Percentiles rank a stretch among this genome's conserved stretches.
Conservation (phyloP, 169 alveolate species). For the Eimeria necatrix region DNA sequence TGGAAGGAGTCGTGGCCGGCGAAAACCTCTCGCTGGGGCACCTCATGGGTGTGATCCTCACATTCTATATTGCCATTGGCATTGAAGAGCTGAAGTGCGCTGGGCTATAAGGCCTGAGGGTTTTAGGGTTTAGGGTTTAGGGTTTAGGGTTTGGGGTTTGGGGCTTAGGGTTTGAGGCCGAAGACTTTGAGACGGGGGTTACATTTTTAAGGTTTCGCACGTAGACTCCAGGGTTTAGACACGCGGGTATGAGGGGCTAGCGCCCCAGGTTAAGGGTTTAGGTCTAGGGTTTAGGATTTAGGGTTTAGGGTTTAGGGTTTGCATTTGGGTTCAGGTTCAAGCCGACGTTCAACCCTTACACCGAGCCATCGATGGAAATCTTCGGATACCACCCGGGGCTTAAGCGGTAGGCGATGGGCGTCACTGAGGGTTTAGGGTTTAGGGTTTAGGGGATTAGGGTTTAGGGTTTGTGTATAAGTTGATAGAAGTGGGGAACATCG, state of each 20-base stretch:
- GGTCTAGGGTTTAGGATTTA: too few relatives aligned
- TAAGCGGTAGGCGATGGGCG: neutral
- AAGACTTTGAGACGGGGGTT: neutral
- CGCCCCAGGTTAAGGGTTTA: too few relatives aligned
- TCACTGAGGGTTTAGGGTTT: constrained; percentile 18
- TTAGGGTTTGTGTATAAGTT: constrained; percentile 85
- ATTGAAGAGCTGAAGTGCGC: constrained; percentile 81
- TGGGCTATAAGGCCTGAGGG: neutral
- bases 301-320: neutral
- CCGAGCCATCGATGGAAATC: constrained; percentile 99
- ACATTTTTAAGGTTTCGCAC: neutral
- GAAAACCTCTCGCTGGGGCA: constrained; percentile 93
- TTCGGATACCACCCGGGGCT: constrained; percentile 98
- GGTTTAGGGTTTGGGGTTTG: constrained; percentile 28
- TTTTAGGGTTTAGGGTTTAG: neutral
- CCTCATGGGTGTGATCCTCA: constrained; percentile 91
- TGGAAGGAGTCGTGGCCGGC: constrained; percentile 97
- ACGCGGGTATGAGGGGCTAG: too few relatives aligned
- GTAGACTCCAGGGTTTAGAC: too few relatives aligned
- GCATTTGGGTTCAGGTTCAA: constrained; percentile 91
- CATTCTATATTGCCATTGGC: constrained; percentile 86
- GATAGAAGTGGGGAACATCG: constrained; percentile 99
- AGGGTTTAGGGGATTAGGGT: neutral
- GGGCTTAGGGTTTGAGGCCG: neutral
- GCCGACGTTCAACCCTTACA: constrained; percentile 99